These are phyloP conservation scores for Dovyalis caffra DNA, from an alignment of 345 rosid genomes.

Conservation along the genomic window DNA sequence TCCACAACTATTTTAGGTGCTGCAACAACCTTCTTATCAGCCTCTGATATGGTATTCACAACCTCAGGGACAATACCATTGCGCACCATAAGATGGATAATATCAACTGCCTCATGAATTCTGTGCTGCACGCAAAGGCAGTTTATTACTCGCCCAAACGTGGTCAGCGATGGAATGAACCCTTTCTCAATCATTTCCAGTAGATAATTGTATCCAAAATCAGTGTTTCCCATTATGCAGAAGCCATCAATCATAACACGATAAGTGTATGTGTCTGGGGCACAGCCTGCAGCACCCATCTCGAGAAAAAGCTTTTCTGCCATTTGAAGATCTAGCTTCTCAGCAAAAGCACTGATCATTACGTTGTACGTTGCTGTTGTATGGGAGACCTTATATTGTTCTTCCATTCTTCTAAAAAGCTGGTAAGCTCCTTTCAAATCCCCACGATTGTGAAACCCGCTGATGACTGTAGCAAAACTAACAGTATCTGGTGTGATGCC, in stretches of 20 bases:
- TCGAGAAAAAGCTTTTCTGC: constrained; percentile 62
- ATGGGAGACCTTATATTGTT: constrained; percentile 46
- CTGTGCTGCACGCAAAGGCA: constrained; percentile 72
- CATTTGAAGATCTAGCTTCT: constrained; percentile 58
- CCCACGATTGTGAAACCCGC: constrained; percentile 62
- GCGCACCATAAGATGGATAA: constrained; percentile 68
- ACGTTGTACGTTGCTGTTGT: constrained; percentile 70
- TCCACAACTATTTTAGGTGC: constrained; percentile 93
- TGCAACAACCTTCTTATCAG: constrained; percentile 71
- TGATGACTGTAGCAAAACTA: constrained; percentile 62
- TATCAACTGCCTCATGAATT: constrained; percentile 65
- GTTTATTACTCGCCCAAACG: constrained; percentile 79
- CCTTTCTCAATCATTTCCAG: constrained; percentile 57
- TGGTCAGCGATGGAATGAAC: constrained; percentile 61
- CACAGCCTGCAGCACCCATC: constrained; percentile 58
- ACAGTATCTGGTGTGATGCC: constrained; percentile 63
- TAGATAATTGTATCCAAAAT: constrained; percentile 56
- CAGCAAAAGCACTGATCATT: constrained; percentile 65
- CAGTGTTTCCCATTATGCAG: constrained; percentile 66
- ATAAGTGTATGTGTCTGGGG: constrained; percentile 72
- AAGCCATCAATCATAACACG: constrained; percentile 76
- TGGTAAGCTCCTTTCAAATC: constrained; percentile 65
- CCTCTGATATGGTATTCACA: constrained; percentile 68
- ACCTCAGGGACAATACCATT: constrained; percentile 71
- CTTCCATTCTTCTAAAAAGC: constrained; percentile 57